Conservation (phyloP, 2,329 filamentous ascomycete genomes). For the Aspergillus brunneoviolaceus region DNA sequence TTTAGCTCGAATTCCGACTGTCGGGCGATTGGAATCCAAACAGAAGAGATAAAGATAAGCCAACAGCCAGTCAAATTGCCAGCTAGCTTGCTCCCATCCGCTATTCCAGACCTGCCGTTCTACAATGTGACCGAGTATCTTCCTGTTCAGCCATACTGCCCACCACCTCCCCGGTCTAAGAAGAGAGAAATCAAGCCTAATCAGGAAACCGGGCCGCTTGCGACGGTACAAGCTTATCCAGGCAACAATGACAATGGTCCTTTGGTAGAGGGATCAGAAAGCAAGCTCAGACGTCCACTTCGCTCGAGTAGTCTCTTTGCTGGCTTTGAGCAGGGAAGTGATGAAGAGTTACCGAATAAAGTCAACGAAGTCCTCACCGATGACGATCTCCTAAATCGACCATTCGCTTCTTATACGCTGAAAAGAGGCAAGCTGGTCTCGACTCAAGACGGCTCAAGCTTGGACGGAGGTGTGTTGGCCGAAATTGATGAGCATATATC, state of each 20-base stretch:
- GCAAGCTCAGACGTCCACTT: conserved; percentile 66
- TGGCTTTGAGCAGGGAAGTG: conserved; percentile 71
- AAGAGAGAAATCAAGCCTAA: conserved; percentile 27
- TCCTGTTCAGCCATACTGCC: conserved; percentile 35
- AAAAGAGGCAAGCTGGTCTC: conserved; percentile 45
- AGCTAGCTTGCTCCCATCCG: conserved; percentile 73
- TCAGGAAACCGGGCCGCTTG: conserved; percentile 27
- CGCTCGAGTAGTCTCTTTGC: conserved; percentile 83
- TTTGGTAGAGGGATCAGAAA: conserved; percentile 58
- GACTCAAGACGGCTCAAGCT: conserved; percentile 29
- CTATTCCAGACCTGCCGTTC: conserved; percentile 59
- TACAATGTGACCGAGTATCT: conserved; percentile 23
- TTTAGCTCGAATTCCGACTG: conserved; percentile 49
- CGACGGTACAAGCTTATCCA: conserved; percentile 66
- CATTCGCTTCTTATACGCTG: conserved; percentile 45
- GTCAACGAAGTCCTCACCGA: conserved; percentile 42
- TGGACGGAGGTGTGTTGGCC: conserved; percentile 35
- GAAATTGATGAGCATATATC: conserved; percentile 41
- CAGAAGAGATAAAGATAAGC: conserved; percentile 85
- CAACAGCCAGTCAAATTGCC: conserved; percentile 73
- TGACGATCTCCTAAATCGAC: conserved; percentile 46
- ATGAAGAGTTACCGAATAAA: conserved; percentile 39
- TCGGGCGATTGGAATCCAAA: conserved; percentile 69
- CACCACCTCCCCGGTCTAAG: conserved; percentile 35
- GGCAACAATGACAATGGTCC: conserved; percentile 80